Conservation (phyloP, 2,329 filamentous ascomycete genomes). For the Talaromyces verruculosus region DNA sequence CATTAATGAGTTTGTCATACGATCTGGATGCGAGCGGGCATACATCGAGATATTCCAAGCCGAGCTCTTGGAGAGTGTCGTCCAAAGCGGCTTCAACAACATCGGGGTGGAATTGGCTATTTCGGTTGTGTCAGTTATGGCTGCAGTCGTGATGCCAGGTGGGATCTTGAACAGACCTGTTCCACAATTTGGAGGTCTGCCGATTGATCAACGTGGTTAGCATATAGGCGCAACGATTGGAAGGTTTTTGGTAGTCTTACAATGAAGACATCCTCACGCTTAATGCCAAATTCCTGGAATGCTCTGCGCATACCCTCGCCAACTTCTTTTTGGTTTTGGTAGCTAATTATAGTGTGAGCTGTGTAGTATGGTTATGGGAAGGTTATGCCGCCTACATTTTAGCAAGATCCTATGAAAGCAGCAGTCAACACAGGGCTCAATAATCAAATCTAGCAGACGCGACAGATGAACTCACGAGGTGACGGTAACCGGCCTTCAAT, state of each 20-base stretch:
- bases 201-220: not conserved
- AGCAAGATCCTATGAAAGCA: slow-evolving; percentile 37
- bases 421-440: slow-evolving; percentile 17
- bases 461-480: slow-evolving; percentile 32
- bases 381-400: slow-evolving; percentile 34
- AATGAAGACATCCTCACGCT: slow-evolving; percentile 44
- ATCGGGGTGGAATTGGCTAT: slow-evolving; percentile 48
- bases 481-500: slow-evolving; percentile 43
- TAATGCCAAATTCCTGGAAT: slow-evolving; percentile 40
- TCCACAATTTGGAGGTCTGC: slow-evolving; percentile 63
- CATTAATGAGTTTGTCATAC: slow-evolving; percentile 3
- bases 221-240: not conserved
- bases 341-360: slow-evolving; percentile 25
- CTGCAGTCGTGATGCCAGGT: too few species aligned
- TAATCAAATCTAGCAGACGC: slow-evolving; percentile 15
- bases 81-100: slow-evolving; percentile 54
- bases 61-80: slow-evolving; percentile 52
- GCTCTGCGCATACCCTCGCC: slow-evolving; percentile 37
- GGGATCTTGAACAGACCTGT: slow-evolving; percentile 39
- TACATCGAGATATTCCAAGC: slow-evolving; percentile 56
- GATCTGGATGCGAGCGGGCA: slow-evolving; percentile 32
- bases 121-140: not conserved
- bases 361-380: not conserved
- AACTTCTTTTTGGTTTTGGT: slow-evolving; percentile 42
- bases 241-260: slow-evolving; percentile 27